Evolutionary conservation across 208 protist species (phyloP).

Genomic region (Trypanosoma melophagium): DNA sequence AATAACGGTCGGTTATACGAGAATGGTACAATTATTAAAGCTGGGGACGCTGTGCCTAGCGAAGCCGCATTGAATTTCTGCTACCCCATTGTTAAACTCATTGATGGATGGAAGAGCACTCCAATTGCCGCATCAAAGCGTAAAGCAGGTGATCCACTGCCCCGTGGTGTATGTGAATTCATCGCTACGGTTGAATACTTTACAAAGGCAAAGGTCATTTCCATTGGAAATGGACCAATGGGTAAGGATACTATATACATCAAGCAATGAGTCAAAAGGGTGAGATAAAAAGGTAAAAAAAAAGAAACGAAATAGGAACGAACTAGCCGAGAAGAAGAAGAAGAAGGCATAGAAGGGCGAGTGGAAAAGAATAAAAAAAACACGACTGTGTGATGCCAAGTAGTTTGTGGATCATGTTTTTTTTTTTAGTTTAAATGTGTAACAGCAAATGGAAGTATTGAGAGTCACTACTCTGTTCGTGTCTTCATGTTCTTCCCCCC

Average conservation of each 20-base stretch:
- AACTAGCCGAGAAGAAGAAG: conserved; percentile 16
- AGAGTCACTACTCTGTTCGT: too few relatives aligned
- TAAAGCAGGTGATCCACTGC: conserved; percentile 57
- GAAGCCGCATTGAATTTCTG: conserved; percentile 80
- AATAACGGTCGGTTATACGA: conserved; percentile 77
- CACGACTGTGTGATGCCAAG: not conserved
- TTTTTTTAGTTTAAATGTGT: not conserved
- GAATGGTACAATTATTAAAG: conserved; percentile 87
- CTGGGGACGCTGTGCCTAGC: conserved; percentile 84
- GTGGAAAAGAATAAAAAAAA: conserved; percentile 5
- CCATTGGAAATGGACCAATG: conserved; percentile 89
- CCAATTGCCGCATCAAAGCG: conserved; percentile 74
- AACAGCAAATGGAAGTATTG: not conserved
- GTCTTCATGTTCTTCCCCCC: too few relatives aligned
- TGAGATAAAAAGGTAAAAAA: conserved; percentile 12
- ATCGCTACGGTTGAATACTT: conserved; percentile 87
- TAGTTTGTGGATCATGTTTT: not conserved
- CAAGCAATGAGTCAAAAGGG: conserved; percentile 50
- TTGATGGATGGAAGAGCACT: conserved; percentile 76
- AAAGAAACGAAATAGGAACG: not conserved
- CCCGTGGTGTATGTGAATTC: conserved; percentile 74
- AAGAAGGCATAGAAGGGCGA: not conserved
- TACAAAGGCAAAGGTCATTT: conserved; percentile 79
- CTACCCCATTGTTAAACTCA: conserved; percentile 87
- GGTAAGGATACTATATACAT: conserved; percentile 90